These are phyloP conservation scores for Eragrostis nindensis DNA, from an alignment of 176 grass and related monocot species.

Conservation along the genomic window DNA sequence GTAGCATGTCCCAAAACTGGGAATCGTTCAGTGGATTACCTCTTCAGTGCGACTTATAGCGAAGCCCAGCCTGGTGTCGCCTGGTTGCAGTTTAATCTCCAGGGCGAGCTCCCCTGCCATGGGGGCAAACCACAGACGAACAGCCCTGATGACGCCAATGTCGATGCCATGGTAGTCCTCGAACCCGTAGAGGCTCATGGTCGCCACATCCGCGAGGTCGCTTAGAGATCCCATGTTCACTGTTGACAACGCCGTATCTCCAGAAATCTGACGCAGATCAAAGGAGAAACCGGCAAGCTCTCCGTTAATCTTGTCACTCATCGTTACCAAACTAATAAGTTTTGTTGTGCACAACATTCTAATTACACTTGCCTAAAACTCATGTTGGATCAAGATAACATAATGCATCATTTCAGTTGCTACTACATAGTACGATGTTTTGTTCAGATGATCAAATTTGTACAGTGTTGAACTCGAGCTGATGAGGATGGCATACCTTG, in stretches of 20 bases:
- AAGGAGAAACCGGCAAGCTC: neutral
- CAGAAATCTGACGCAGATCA: conserved; percentile 52
- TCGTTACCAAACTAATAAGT: neutral
- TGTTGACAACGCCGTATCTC: conserved; percentile 65
- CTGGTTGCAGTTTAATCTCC: conserved; percentile 64
- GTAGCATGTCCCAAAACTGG: neutral
- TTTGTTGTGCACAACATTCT: no score
- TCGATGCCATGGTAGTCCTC: conserved; percentile 82
- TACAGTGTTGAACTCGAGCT: no score
- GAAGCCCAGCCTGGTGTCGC: conserved; percentile 74
- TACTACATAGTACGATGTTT: no score
- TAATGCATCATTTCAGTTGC: no score
- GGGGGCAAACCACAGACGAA: conserved; percentile 66
- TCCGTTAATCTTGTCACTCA: neutral
- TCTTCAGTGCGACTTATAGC: conserved; percentile 80
- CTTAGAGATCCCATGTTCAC: conserved; percentile 67
- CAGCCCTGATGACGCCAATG: conserved; percentile 61
- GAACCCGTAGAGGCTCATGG: conserved; percentile 73
- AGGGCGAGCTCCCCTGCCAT: conserved; percentile 51
- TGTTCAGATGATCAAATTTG: no score
- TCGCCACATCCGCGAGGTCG: conserved; percentile 67
- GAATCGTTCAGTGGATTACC: neutral
- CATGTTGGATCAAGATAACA: no score
- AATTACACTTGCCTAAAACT: no score
- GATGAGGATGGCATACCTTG: conserved; percentile 16